Conservation (phyloP, 73 alveolate species). For the Symbiodinium natans region DNA sequence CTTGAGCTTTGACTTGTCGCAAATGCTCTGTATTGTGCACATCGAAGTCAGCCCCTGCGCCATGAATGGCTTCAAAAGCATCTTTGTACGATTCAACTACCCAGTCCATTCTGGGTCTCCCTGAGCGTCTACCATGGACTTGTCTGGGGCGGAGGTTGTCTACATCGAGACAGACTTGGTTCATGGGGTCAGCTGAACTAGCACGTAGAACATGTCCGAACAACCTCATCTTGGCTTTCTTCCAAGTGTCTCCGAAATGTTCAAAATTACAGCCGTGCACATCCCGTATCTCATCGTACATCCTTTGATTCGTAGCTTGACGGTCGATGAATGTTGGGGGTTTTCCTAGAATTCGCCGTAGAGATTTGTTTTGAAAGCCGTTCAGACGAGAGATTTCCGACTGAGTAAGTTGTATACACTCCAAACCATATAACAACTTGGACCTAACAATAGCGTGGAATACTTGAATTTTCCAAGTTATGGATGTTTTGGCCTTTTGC, state of each 20-base stretch:
- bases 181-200: neutral
- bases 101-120: neutral
- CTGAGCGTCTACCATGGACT: neutral
- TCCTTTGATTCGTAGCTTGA: neutral
- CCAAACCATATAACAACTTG: neutral
- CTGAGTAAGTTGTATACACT: neutral
- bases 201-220: neutral
- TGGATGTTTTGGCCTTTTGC: neutral
- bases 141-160: neutral
- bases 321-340: conserved; percentile 10
- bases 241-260: neutral
- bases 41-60: neutral
- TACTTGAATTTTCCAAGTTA: neutral
- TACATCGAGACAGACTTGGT: neutral
- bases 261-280: neutral
- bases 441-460: neutral
- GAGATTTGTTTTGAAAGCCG: neutral
- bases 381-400: neutral
- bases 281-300: neutral
- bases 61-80: neutral
- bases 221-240: neutral
- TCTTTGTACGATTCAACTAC: neutral
- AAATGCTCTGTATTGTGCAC: neutral
- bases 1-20: too few relatives aligned
- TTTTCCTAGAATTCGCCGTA: neutral